Base-by-base conservation (phyloP, 176 grass and related monocot species). In the Hordeum marinum region DNA sequence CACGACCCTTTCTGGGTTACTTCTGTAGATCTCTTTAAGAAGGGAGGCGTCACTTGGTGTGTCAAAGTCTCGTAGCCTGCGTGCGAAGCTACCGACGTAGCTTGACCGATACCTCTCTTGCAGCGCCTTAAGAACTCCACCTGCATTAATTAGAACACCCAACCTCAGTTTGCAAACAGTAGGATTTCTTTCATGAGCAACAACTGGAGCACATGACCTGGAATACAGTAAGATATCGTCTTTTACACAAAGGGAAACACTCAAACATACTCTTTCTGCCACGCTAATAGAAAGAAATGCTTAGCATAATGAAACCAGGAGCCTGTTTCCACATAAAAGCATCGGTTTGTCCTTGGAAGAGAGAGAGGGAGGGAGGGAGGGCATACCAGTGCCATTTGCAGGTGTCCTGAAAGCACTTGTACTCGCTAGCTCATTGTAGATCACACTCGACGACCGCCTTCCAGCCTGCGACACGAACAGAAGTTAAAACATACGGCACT, bases 1-100 rank as follows among this genome's bases (percentile, higher is more conserved):
- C 57, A 98, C 86, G 46, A 98, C 87, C 64, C 87, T 93, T 92
- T 95, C 93, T 80, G 96, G 96, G 35, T 90, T 90, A 64, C 89
- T 92, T 85, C 64, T 93, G 59, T 92, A 92, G 35, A 98, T 87
- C 63, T 95, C 89, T 60, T 95, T 98, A 9, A 94, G 89, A 14
- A 98, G 82, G 76, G 80, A 71, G 31, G 82, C 46, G 26, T 98
- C 89, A 64, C 80, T 98, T 0, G 83, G 60, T 15, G 76, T 85
- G 80, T 92, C 87, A 11, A 93, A 64, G 34, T 90, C 85, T 13
- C 87, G 79, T 43, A 84, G 61, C 82, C 89, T 93, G 74, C 89
- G 87, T 7, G 85, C 62, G 75, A 98, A 98, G 76, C 64, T 92
- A 52, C 96, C 91, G 60, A 79, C 86, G 75, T 98, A 98, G 80